Evolutionary conservation across 1,139 yeast species (phyloP), one percentile per base, ranked within the genome.

Genomic region (Taphrina betulina): DNA sequence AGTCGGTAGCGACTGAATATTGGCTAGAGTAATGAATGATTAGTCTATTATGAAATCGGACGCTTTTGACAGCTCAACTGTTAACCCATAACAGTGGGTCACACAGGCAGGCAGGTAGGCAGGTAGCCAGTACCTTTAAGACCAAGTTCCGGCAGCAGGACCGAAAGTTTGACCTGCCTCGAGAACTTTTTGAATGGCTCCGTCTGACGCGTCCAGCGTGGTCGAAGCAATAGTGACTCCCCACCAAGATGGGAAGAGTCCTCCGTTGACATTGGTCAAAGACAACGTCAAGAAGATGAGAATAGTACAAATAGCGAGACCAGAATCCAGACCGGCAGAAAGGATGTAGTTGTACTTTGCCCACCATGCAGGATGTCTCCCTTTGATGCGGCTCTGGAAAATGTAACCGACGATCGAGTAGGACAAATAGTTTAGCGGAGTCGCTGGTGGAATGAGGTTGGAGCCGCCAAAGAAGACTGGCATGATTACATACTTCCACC

Each of bases 331-430:
- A 22, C 80, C 85, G 1, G 82, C 82, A 24, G 82, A 76, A 58
- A 81, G 69, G 24, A 79, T 71, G 65, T 78, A 80, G 67, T 79
- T 79, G 70, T 81, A 81, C 71, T 81, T 81, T 41, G 79, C 71
- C 85, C 85, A 81, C 85, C 85, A 81, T 61, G 74, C 74, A 65
- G 78, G 76, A 70, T 75, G 77, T 61, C 70, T 71, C 50, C 76
- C 71, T 63, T 77, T 78, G 60, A 80, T 66, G 67, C 71, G 75
- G 68, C 70, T 79, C 53, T 78, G 78, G 67, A 79, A 80, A n/a
- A 71, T 60, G 51, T 78, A 71, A 36, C 83, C 80, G 29, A 78
- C 76, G 2, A 71, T 67, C 57, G 77, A 73, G 65, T 74, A 78
- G 5, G 79, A 69, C 24, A 74, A 74, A 65, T 76, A 77, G 61